Evolutionary conservation across 2,329 filamentous ascomycete species (phyloP).

Genomic region (Helminthosporium solani): DNA sequence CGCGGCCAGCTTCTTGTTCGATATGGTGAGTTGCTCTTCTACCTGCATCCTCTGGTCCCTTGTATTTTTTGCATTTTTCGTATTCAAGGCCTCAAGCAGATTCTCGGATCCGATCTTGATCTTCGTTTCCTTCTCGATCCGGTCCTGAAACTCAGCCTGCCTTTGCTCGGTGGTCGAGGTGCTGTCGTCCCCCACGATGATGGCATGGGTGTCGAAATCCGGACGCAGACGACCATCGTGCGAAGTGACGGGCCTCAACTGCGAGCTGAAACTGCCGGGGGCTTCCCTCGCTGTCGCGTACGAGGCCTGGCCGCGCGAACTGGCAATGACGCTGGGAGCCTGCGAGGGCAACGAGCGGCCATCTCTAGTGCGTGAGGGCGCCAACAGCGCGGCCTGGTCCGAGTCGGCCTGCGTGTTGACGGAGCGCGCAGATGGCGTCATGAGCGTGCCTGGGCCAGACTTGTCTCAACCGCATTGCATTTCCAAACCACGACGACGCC

Average conservation of each 20-base stretch:
- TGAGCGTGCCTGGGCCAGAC: conserved; percentile 44
- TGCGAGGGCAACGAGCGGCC: conserved; percentile 57
- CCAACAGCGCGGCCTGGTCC: conserved; percentile 45
- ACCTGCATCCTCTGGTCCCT: conserved; percentile 62
- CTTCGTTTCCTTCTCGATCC: conserved; percentile 92
- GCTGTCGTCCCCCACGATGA: conserved; percentile 62
- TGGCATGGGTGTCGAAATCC: conserved; percentile 55
- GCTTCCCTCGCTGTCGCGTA: conserved; percentile 66
- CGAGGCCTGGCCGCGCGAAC: conserved; percentile 61
- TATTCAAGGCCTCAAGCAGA: conserved; percentile 89
- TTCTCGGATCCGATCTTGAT: conserved; percentile 98
- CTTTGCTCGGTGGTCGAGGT: conserved; percentile 66
- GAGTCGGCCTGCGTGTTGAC: conserved; percentile 42
- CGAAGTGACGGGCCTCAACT: conserved; percentile 72
- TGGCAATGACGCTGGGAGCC: conserved; percentile 56
- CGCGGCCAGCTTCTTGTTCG: conserved; percentile 69
- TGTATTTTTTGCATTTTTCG: conserved; percentile 93
- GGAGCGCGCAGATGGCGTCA: conserved; percentile 46
- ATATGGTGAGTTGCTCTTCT: conserved; percentile 86
- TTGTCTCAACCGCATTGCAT: conserved; percentile 42
- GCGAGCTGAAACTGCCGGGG: conserved; percentile 84
- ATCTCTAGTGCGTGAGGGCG: conserved; percentile 51
- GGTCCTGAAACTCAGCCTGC: conserved; percentile 74
- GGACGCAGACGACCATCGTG: conserved; percentile 62
- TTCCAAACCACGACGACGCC: conserved; percentile 27